phyloP scores from a whole-genome alignment of 129 eudicot species.

The Tagetes patula region DNA sequence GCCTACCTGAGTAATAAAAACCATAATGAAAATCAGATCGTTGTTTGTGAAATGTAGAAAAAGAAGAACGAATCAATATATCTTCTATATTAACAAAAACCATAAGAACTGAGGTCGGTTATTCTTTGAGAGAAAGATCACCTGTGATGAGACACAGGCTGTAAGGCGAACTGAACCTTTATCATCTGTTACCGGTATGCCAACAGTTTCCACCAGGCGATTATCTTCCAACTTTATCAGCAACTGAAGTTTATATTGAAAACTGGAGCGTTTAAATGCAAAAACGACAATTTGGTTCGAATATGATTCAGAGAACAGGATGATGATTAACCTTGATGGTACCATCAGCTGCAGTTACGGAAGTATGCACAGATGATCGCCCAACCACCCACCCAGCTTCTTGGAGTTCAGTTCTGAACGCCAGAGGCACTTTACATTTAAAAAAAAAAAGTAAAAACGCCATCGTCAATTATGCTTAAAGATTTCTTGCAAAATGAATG shows the following conservation, averaged over 20 bases:
- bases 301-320: not conserved
- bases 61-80: not conserved
- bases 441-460: not conserved
- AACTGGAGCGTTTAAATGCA: not conserved
- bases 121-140: constrained; percentile 31
- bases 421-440: constrained; percentile 67
- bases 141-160: constrained; percentile 99
- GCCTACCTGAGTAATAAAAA: constrained; percentile 60
- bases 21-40: constrained; percentile 5
- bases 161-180: constrained; percentile 90
- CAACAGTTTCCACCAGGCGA: constrained; percentile 93
- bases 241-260: constrained; percentile 45
- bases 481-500: too few relatives aligned
- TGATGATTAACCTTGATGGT: constrained; percentile 65
- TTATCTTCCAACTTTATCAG: constrained; percentile 83
- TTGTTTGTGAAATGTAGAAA: not conserved
- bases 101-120: not conserved
- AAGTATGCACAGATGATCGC: constrained; percentile 65
- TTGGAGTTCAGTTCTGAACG: constrained; percentile 76
- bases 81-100: constrained; percentile 8
- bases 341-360: constrained; percentile 84
- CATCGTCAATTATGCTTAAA: not conserved
- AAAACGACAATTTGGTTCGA: not conserved
- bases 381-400: constrained; percentile 95
- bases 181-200: constrained; percentile 90